Evolutionary conservation across 1,284 basidiomycete species (phyloP).

Genomic region (Sporisorium exsertum): DNA sequence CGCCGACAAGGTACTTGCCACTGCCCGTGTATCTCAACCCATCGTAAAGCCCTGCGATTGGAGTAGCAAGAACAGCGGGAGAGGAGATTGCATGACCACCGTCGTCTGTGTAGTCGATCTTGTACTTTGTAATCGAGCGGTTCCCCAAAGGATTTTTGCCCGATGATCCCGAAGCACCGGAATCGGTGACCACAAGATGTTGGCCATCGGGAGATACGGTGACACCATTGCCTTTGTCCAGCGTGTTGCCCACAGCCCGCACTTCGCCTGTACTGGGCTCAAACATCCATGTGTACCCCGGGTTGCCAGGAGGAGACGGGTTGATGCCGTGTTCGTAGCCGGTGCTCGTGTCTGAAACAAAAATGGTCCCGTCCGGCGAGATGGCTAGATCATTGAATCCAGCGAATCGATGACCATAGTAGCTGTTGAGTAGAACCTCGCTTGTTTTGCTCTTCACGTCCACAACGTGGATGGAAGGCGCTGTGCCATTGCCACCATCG

Average conservation of each 20-base stretch:
- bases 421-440: neutral
- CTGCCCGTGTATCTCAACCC: neutral
- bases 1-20: neutral
- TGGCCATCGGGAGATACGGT: slow-evolving; percentile 1
- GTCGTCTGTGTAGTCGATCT: neutral
- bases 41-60: neutral
- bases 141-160: neutral
- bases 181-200: neutral
- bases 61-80: neutral
- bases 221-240: neutral
- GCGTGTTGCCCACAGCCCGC: slow-evolving; percentile 1
- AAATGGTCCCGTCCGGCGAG: neutral
- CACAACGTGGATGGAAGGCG: neutral
- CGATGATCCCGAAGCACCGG: neutral
- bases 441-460: neutral
- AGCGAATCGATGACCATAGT: neutral
- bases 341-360: neutral
- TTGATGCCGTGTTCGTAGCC: slow-evolving; percentile 2
- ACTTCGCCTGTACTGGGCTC: neutral
- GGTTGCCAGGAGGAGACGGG: neutral
- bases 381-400: neutral
- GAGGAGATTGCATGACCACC: neutral
- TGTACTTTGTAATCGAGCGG: slow-evolving; percentile 1
- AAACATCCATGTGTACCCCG: slow-evolving; percentile 1
- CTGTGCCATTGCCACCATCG: neutral